Base-by-base conservation (phyloP, 805 yeast genomes). In the Vanderwaltozyma polyspora region DNA sequence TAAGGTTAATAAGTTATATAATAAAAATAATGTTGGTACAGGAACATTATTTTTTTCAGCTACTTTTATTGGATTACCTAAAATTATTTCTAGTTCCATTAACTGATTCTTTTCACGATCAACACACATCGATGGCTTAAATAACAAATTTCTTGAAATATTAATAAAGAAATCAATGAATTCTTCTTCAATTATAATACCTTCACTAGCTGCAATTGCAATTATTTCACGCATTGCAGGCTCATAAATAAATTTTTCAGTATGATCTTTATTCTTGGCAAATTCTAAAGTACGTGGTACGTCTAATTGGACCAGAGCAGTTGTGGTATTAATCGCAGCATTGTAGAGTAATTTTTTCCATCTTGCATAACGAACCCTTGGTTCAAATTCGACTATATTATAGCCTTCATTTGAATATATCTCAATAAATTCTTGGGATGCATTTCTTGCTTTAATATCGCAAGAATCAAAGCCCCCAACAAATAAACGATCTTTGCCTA, bases 161-260 rank as follows among this genome's bases (percentile, higher is more conserved):
- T 73, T 72, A 13, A 70, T 49, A 55, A 73, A 69, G 36, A 53
- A 50, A 24, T 72, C 64, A 30, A 70, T 67, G 26, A 64, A 54
- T 22, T 62, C 66, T 19, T 58, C 64, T 3, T 74, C 74, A 25
- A 79, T 45, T 3, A 59, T 58, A 19, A 68, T 63, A 1, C 79
- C 78, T 38, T 76, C 85, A 14, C 77, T 71, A 2, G 51, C 52
- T 12, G 91, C 91, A 39, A 79, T 68, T 2, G 61, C 64, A 7
- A 68, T 50, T 12, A 80, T 63, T 55, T 80, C 89, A 28, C 56
- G 48, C 84, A 77, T 78, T 0, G 80, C 78, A 2, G 82, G 84
- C 26, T 54, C 45, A 17, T 63, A 49, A 15, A 56, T 37, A 22
- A 41, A 41, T 6, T 25, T 36, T 34, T 50, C 61, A 0, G 59